phyloP scores from a whole-genome alignment of 306 rosid species.

The Cicer judaicum region DNA sequence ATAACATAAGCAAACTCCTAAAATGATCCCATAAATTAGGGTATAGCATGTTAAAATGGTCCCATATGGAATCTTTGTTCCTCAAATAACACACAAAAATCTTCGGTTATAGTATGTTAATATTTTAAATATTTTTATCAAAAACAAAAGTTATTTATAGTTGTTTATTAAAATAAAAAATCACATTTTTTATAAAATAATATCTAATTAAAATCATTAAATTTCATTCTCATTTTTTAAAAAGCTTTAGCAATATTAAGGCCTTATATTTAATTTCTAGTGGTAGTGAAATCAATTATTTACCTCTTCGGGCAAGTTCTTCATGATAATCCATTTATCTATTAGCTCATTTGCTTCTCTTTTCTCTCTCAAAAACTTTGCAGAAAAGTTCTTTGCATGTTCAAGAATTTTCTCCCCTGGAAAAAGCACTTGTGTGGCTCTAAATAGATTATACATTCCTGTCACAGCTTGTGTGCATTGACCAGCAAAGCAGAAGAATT shows the following conservation, averaged over 20 bases:
- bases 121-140: no score
- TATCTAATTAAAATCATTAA: no score
- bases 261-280: no score
- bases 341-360: conserved; percentile 63
- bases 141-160: no score
- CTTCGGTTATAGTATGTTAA: no score
- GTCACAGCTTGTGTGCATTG: conserved; percentile 84
- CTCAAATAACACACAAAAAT: no score
- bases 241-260: no score
- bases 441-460: conserved; percentile 74
- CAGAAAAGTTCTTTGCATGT: conserved; percentile 66
- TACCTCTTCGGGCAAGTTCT: conserved; percentile 86
- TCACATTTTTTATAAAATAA: no score
- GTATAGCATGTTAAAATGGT: no score
- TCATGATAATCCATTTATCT: conserved; percentile 91
- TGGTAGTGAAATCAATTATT: not conserved
- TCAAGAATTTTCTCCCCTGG: conserved; percentile 77
- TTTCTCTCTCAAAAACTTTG: conserved; percentile 63
- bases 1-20: not conserved
- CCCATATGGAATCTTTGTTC: no score
- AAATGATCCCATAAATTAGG: not conserved
- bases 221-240: no score
- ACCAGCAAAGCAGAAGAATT: conserved; percentile 78
- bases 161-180: no score
- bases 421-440: conserved; percentile 70